Conservation (phyloP, 208 protist genomes). For the Leishmania major region DNA sequence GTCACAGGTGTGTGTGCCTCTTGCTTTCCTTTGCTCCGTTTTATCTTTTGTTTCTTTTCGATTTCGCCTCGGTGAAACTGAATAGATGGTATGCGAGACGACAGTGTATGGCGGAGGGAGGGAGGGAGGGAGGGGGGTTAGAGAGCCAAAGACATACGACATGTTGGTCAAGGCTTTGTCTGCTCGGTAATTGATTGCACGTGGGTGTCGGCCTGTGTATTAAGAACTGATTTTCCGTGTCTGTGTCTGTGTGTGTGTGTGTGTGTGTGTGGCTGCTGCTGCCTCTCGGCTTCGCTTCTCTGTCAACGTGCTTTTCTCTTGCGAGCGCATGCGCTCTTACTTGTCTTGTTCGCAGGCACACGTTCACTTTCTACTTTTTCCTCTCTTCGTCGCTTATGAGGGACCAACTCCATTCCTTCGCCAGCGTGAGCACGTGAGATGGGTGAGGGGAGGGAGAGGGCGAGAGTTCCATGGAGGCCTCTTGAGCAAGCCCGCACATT, state of each 20-base stretch:
- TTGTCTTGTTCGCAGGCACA: too few species aligned
- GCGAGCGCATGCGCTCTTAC: too few species aligned
- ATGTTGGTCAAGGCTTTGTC: background rate
- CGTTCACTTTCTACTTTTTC: too few species aligned
- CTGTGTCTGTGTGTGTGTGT: background rate
- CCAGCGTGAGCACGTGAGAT: background rate
- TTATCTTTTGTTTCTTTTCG: background rate
- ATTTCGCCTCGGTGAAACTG: background rate
- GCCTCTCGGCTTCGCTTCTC: background rate
- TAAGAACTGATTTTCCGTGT: background rate
- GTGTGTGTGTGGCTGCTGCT: background rate
- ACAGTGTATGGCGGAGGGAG: too few species aligned
- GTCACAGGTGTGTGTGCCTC: background rate
- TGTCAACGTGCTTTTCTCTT: background rate
- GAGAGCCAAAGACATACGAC: background rate
- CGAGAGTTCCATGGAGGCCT: too few species aligned
- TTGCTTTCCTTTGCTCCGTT: background rate
- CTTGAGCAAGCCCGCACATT: background rate
- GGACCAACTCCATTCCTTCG: background rate
- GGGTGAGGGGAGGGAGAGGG: background rate
- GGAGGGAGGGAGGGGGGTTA: too few species aligned
- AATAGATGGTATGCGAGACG: too few species aligned
- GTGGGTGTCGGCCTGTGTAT: background rate
- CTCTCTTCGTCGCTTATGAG: too few species aligned
- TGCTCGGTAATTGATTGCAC: background rate